These are phyloP conservation scores for Monilinia fructicola DNA, from an alignment of 2,329 filamentous ascomycete genomes.

Conservation along the genomic window DNA sequence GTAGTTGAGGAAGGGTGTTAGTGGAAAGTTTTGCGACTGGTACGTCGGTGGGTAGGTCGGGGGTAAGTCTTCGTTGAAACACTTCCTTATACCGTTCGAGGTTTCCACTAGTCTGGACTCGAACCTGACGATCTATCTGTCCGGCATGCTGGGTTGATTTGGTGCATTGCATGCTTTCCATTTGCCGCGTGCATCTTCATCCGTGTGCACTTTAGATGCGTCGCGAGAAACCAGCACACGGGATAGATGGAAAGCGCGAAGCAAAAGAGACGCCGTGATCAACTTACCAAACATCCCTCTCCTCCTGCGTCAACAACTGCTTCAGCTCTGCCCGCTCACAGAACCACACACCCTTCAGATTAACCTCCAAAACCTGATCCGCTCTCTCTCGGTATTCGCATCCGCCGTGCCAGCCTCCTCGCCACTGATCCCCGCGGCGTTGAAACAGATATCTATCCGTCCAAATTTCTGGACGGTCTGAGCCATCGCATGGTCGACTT, in stretches of 20 bases:
- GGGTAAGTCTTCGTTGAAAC: background rate
- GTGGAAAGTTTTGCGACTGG: background rate
- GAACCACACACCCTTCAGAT: conserved; percentile 42
- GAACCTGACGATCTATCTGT: no score
- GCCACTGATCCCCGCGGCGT: conserved; percentile 46
- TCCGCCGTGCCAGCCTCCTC: conserved; percentile 31
- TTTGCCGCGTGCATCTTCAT: no score
- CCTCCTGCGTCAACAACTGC: conserved; percentile 34
- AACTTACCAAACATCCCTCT: conserved; percentile 29
- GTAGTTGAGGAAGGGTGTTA: background rate
- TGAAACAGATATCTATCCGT: conserved; percentile 54
- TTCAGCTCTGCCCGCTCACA: conserved; percentile 43
- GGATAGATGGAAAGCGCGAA: background rate
- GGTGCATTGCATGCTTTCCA: background rate
- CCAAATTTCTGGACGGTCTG: conserved; percentile 51
- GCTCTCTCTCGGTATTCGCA: conserved; percentile 27
- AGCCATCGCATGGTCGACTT: conserved; percentile 29
- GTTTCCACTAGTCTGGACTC: no score
- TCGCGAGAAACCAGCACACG: background rate
- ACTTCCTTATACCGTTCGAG: background rate
- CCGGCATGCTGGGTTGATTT: no score
- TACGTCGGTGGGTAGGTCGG: background rate
- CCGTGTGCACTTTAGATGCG: no score
- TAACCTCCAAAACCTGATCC: conserved; percentile 41
- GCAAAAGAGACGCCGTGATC: background rate